A percentile compares a stretch with the other conserved stretches of the same genome.
Conservation (phyloP, 345 rosid species). For the Gossypium arboreum region DNA sequence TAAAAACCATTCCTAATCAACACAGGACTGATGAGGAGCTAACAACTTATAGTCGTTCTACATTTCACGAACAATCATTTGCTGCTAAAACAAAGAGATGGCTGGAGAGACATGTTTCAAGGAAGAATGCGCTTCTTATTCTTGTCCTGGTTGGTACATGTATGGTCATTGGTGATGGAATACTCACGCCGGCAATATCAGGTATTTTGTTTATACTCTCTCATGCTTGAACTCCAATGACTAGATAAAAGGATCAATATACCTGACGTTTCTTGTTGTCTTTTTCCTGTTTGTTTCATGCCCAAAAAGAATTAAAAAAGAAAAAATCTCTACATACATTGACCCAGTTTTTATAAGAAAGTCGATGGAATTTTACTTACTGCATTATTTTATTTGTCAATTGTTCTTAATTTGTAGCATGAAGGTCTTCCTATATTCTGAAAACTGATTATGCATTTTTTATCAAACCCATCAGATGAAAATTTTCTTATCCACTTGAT, state of each 20-base stretch:
- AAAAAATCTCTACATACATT: not conserved
- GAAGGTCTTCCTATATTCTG: not conserved
- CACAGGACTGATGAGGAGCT: conserved; percentile 89
- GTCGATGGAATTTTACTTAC: not conserved
- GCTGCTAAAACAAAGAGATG: conserved; percentile 86
- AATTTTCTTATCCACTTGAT: not conserved
- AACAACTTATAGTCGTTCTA: conserved; percentile 85
- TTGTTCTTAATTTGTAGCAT: not conserved
- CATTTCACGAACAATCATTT: conserved; percentile 68
- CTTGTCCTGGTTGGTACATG: conserved; percentile 90
- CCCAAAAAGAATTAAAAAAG: not conserved
- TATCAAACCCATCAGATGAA: not conserved
- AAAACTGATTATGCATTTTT: not conserved
- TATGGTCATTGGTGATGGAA: conserved; percentile 97
- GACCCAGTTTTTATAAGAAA: not conserved
- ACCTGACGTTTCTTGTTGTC: not conserved
- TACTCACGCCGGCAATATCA: conserved; percentile 96
- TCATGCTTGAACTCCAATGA: not conserved
- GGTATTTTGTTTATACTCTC: conserved; percentile 36
- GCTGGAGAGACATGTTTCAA: conserved; percentile 55
- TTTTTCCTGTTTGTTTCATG: not conserved
- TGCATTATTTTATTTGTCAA: not conserved
- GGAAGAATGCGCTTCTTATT: conserved; percentile 65
- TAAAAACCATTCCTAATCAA: conserved; percentile 88
- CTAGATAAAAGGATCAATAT: not conserved